phyloP scores from a whole-genome alignment of 495 filamentous ascomycete genomes.

The Penicillium waksmanii region DNA sequence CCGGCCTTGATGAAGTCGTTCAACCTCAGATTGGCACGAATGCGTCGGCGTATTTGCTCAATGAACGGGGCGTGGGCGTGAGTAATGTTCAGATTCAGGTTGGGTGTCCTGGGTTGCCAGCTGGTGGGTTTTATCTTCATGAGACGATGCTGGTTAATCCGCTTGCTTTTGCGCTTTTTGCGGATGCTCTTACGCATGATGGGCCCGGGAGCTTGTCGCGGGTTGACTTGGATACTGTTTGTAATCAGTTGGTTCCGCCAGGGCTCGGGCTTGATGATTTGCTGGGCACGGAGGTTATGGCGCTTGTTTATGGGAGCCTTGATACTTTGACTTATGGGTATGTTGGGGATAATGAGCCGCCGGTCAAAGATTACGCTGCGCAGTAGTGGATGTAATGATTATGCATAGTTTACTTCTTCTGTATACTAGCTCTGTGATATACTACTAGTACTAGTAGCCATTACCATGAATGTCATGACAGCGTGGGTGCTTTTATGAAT shows the following conservation, averaged over 20 bases:
- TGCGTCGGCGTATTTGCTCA: constrained; percentile 43
- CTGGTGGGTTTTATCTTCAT: constrained; percentile 43
- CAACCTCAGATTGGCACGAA: constrained; percentile 43
- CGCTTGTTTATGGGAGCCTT: constrained; percentile 7
- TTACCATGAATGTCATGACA: too few relatives aligned
- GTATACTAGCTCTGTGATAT: too few relatives aligned
- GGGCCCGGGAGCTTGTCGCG: constrained; percentile 39
- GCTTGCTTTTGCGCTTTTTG: constrained; percentile 40
- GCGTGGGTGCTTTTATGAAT: too few relatives aligned
- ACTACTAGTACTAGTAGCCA: too few relatives aligned
- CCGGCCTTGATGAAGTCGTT: constrained; percentile 45
- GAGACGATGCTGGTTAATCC: constrained; percentile 45
- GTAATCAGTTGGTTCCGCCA: constrained; percentile 29
- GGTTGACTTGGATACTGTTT: constrained; percentile 33
- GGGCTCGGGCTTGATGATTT: constrained; percentile 41
- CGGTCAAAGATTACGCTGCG: constrained; percentile 8
- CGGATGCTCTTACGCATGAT: constrained; percentile 45
- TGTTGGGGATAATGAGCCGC: constrained; percentile 7
- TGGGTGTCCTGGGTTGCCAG: constrained; percentile 31
- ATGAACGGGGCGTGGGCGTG: constrained; percentile 40
- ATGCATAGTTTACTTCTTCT: too few relatives aligned
- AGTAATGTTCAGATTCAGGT: constrained; percentile 47
- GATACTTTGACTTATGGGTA: constrained; percentile 14
- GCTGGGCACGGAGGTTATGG: constrained; percentile 34
- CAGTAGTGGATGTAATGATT: too few relatives aligned